phyloP scores from a whole-genome alignment of 495 filamentous ascomycete species.

The Aspergillus carlsbadensis region DNA sequence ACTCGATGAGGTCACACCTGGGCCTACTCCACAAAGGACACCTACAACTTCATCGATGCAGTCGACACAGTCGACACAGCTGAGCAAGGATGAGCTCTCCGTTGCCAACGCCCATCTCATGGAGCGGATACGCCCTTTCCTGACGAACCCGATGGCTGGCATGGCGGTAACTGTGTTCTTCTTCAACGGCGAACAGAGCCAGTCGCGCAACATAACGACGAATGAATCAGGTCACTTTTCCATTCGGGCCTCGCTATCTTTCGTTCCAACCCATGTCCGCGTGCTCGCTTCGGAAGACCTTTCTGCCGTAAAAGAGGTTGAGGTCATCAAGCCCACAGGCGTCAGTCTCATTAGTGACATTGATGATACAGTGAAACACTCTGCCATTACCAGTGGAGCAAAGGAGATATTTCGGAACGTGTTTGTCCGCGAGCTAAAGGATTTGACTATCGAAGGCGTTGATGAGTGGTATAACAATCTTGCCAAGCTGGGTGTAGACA shows the following conservation, averaged over 20 bases:
- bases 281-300: conserved; percentile 84
- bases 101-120: conserved; percentile 83
- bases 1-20: conserved; percentile 12
- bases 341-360: conserved; percentile 96
- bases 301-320: conserved; percentile 71
- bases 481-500: conserved; percentile 72
- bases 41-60: conserved; percentile 36
- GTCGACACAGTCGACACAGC: conserved; percentile 50
- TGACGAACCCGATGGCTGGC: conserved; percentile 73
- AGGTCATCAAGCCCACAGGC: conserved; percentile 73
- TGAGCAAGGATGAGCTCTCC: conserved; percentile 69
- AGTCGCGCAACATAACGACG: conserved; percentile 75
- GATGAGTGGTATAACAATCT: conserved; percentile 82
- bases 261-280: conserved; percentile 84
- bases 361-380: conserved; percentile 97
- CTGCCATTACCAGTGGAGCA: conserved; percentile 79
- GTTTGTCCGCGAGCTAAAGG: conserved; percentile 80
- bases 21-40: conserved; percentile 9
- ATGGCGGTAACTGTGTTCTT: conserved; percentile 87
- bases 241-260: conserved; percentile 74
- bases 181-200: conserved; percentile 76
- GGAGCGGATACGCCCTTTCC: conserved; percentile 82
- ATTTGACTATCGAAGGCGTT: conserved; percentile 82
- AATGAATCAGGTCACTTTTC: conserved; percentile 86
- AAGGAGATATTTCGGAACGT: conserved; percentile 95